Conservation (phyloP, 805 yeast species). For the Sugiyamaella qingdaonensis region DNA sequence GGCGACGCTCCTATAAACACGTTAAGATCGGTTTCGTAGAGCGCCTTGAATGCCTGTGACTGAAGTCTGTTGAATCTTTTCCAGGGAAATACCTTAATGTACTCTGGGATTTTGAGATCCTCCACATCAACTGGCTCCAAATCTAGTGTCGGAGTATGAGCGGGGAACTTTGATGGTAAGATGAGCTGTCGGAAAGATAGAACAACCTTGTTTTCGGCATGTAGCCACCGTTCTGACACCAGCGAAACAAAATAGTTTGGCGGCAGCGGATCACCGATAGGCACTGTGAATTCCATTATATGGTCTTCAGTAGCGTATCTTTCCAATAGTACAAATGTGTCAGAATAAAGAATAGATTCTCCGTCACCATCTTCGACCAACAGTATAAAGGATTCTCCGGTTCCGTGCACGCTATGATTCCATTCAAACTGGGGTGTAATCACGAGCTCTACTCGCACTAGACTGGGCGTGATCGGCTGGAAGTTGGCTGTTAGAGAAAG, state of each 20-base stretch:
- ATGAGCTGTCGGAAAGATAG: constrained; percentile 48
- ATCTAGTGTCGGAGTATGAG: constrained; percentile 56
- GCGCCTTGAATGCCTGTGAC: constrained; percentile 59
- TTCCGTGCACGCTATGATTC: constrained; percentile 63
- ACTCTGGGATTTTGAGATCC: constrained; percentile 48
- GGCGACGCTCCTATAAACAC: constrained; percentile 67
- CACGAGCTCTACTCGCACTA: constrained; percentile 63
- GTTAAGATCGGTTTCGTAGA: constrained; percentile 56
- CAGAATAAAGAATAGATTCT: constrained; percentile 60
- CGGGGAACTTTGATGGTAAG: constrained; percentile 61
- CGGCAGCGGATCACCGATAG: constrained; percentile 49
- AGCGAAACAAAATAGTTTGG: constrained; percentile 73
- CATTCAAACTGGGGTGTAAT: constrained; percentile 73
- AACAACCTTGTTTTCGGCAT: constrained; percentile 61
- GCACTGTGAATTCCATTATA: constrained; percentile 60
- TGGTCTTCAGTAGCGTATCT: constrained; percentile 52
- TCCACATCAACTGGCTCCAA: constrained; percentile 47
- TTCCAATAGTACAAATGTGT: constrained; percentile 48
- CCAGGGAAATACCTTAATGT: constrained; percentile 45
- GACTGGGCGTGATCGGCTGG: constrained; percentile 73
- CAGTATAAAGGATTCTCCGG: constrained; percentile 60
- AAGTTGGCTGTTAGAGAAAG: constrained; percentile 53
- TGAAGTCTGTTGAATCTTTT: constrained; percentile 65
- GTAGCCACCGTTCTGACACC: constrained; percentile 82
- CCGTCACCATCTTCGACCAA: constrained; percentile 84